Base-by-base conservation (phyloP, 2,329 filamentous ascomycete species). In the Colletotrichum shisoi region DNA sequence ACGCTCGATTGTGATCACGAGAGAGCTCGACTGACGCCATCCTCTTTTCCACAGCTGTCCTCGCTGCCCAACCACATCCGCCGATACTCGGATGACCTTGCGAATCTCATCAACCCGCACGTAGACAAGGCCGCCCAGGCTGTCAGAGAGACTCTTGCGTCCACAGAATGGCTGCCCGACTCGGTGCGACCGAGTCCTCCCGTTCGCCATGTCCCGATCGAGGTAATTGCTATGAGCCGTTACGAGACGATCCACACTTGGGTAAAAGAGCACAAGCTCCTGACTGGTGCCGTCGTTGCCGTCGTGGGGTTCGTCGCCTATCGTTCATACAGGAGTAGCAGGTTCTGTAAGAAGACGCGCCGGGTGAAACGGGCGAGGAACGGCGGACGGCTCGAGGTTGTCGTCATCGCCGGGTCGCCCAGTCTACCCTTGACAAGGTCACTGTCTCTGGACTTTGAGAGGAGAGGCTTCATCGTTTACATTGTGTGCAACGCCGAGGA, bases 401-500 rank as follows among this genome's bases (percentile, higher is more conserved):
- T 88, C 76, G 91, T 98, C 34, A 86, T 98, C 69, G 93, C 93
- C 24, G 94, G 94, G n/a, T 93, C 92, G 21, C 91, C 93, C 2
- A 87, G 90, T 57, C 89, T 96, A 73, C 91, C 94, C 17, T 84
- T 97, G 74, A 94, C 93, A 7, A 90, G 89, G 73, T 93, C 92
- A 12, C 82, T 98, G 61, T 89, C 93, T 2, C 80, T 94, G 54
- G 95, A 99, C 75, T 83, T 99, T 71, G 95, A 98, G 79, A 85
- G 93, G 67, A 88, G 93, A 70, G 95, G 95, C 4, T 98, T 96
- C 77, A 91, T 98, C 68, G 92, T 98, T 63, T 99, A 93, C 77
- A 84, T 99, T 68, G 91, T 96, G 0, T 94, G 93, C 73, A 90
- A 88, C 70, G 92, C 88, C n/a, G 81, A 89, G 67, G 92, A 97